Evolutionary conservation across 371 early-diverging fungal genomes (phyloP), one percentile per base, ranked within the genome.

Genomic region (Dentiscutata heterogama): DNA sequence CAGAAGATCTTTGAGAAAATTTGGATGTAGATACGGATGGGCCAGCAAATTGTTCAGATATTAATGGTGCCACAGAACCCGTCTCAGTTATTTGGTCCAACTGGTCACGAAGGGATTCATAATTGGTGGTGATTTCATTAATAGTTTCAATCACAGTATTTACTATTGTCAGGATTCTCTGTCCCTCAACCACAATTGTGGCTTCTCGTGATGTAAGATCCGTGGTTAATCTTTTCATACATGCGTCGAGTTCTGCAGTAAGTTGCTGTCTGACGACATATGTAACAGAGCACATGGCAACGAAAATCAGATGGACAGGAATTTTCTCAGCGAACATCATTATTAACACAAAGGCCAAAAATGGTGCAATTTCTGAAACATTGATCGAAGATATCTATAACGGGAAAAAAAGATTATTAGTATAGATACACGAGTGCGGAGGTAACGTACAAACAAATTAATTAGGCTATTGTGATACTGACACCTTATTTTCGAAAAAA

Each of bases 301-400:
- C 46, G 14, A 72, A n/a, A 51, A 72, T 39, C 46, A 71, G 51
- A 35, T 71, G 51, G 16, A 71, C 10, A 71, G 51, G 22, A 39
- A 72, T 72, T 27, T 72, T 72, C 72, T 72, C 72, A 46, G 53
- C 5, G 70, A 68, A 35, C 70, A 68, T 68, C 70, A 29, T 31
- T 68, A 68, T 27, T 27, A 27, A 27, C 11, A 31, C 70, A 31
- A 72, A 72, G 53, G 20, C 46, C 72, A 72, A 72, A 72, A 72
- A 42, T 20, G 42, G 72, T 46, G 72, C 42, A 51, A 71, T 46
- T 46, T 46, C 46, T 27, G 5, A 72, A 72, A 72, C 27, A 27
- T 39, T 51, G 51, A 71, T 39, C 35, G 72, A 71, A 46, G 72
- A 46, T 46, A 72, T 72, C 72, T 72, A 72, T 72, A 51, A 14